Conservation (phyloP, 2,329 filamentous ascomycete species). For the Aurifilum marmelostoma region DNA sequence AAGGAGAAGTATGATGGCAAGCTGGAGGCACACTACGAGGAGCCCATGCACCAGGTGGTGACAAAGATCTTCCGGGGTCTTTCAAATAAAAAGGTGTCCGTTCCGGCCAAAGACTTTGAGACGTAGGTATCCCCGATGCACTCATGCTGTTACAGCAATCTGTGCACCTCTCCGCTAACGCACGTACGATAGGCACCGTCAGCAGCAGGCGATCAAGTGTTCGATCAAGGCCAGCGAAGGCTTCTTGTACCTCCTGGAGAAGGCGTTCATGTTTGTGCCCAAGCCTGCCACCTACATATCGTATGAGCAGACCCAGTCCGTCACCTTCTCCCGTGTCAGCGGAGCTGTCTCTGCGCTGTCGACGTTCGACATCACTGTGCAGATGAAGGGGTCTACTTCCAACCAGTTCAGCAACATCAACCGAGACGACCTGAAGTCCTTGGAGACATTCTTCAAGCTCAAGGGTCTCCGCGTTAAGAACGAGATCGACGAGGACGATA, state of each 20-base stretch:
- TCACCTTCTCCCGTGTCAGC: constrained; percentile 94
- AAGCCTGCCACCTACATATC: constrained; percentile 97
- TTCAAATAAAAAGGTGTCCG: constrained; percentile 92
- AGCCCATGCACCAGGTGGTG: constrained; percentile 89
- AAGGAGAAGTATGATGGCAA: constrained; percentile 87
- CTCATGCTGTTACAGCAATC: neutral
- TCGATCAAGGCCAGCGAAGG: constrained; percentile 99
- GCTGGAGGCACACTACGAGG: constrained; percentile 86
- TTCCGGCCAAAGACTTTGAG: constrained; percentile 90
- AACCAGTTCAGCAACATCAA: constrained; percentile 99
- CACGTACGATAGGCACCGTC: constrained; percentile 70
- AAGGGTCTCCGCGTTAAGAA: constrained; percentile 97
- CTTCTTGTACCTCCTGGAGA: constrained; percentile 94
- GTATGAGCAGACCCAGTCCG: constrained; percentile 87
- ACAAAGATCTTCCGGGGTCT: constrained; percentile 94
- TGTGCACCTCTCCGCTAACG: constrained; percentile 11
- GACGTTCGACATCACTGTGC: constrained; percentile 95
- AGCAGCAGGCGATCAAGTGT: constrained; percentile 95
- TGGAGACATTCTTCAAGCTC: constrained; percentile 97
- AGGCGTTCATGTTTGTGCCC: constrained; percentile 98
- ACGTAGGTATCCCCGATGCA: constrained; percentile 54
- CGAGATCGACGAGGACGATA: constrained; percentile 94
- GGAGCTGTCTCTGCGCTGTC: constrained; percentile 91
- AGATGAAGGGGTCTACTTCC: constrained; percentile 86
- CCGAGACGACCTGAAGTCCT: constrained; percentile 91